These are phyloP conservation scores for Salmacisia buchloeana DNA, from an alignment of 1,284 basidiomycete genomes.

Conservation along the genomic window DNA sequence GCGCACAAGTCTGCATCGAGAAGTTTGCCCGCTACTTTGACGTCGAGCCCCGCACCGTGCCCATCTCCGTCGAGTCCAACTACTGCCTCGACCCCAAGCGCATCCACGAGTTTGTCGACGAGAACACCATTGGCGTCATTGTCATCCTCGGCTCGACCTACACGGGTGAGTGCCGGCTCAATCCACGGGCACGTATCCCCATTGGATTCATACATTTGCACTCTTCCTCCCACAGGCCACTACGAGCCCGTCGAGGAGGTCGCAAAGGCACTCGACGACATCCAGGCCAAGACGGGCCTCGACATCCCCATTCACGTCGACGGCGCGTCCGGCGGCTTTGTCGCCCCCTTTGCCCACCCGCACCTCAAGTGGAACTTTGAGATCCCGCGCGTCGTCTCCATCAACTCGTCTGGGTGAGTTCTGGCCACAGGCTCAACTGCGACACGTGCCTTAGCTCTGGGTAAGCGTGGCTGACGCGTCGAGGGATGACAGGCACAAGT, in stretches of 20 bases:
- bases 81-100: slow-evolving; percentile 78
- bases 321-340: slow-evolving; percentile 50
- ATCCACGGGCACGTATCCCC: slow-evolving; percentile 51
- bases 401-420: slow-evolving; percentile 57
- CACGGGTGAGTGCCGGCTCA: background rate
- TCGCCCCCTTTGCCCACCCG: slow-evolving; percentile 71
- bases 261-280: slow-evolving; percentile 75
- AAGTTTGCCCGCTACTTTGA: slow-evolving; percentile 79
- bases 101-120: slow-evolving; percentile 80
- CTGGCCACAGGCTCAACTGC: background rate
- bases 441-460: background rate
- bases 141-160: slow-evolving; percentile 24
- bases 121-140: slow-evolving; percentile 61
- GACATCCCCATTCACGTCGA: slow-evolving; percentile 61
- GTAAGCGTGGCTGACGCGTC: background rate
- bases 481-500: slow-evolving; percentile 66
- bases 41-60: slow-evolving; percentile 59
- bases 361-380: slow-evolving; percentile 69
- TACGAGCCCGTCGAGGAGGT: slow-evolving; percentile 88
- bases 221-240: slow-evolving; percentile 71
- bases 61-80: slow-evolving; percentile 31
- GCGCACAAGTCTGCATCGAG: slow-evolving; percentile 61
- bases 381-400: slow-evolving; percentile 68
- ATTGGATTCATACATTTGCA: slow-evolving; percentile 74
- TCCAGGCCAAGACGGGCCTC: slow-evolving; percentile 70